Evolutionary conservation across 2,329 filamentous ascomycete species (phyloP).

Genomic region (Aspergillus fumigatiaffinis): DNA sequence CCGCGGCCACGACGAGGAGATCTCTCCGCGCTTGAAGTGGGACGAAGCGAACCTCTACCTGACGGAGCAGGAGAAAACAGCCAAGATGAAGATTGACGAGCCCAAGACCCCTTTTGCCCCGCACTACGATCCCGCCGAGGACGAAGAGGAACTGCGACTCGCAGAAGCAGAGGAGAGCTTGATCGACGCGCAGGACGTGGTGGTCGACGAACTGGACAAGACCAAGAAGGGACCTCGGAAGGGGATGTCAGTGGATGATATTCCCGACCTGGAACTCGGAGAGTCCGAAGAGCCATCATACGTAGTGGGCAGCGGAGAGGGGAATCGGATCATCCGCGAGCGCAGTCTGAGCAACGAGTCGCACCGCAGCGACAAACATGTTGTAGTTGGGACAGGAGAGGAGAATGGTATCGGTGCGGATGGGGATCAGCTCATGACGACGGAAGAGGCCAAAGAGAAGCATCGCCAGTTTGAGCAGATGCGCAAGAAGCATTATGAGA

Average conservation of each 20-base stretch:
- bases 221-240: constrained; percentile 44
- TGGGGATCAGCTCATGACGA: constrained; percentile 52
- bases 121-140: constrained; percentile 84
- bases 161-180: constrained; percentile 33
- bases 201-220: constrained; percentile 63
- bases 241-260: constrained; percentile 64
- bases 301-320: constrained; percentile 23
- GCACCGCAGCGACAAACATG: constrained; percentile 62
- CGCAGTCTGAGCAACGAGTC: constrained; percentile 40
- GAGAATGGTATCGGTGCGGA: constrained; percentile 34
- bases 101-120: constrained; percentile 96
- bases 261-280: constrained; percentile 85
- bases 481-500: constrained; percentile 97
- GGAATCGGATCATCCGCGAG: constrained; percentile 43
- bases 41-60: constrained; percentile 97
- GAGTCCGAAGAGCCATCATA: constrained; percentile 77
- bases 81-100: constrained; percentile 98
- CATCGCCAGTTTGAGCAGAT: constrained; percentile 86
- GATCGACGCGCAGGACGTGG: constrained; percentile 66
- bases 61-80: constrained; percentile 89
- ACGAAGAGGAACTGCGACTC: constrained; percentile 63
- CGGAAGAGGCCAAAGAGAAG: constrained; percentile 76
- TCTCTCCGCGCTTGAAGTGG: constrained; percentile 83
- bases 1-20: constrained; percentile 52
- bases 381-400: constrained; percentile 64